Evolutionary conservation across 2,329 filamentous ascomycete genomes (phyloP), one percentile per base, ranked within the genome.

Genomic region (Colletotrichum musae): DNA sequence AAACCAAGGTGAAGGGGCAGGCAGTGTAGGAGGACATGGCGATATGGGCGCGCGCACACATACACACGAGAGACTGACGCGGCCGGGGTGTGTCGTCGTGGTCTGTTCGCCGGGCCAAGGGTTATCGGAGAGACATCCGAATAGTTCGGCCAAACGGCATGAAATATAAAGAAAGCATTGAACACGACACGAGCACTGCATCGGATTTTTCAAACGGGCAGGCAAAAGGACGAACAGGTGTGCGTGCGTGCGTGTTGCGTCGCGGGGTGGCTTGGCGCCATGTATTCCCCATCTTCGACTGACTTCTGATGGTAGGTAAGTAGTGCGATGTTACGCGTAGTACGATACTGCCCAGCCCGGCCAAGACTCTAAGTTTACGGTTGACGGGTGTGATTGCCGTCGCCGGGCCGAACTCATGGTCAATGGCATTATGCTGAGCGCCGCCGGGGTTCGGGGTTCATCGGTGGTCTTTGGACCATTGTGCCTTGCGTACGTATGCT

Each of bases 101-200:
- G 41, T 43, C 41, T 48, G n/a, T 48, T 12, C 45, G 45, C 18
- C 45, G 45, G 45, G 18, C 16, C 18, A 48, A 18, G 15, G n/a
- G n/a, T 18, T 48, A 3, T 48, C n/a, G 13, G n/a, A 48, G n/a
- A 18, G 15, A 4, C 56, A 48, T 58, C 56, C 56, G 43, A 58
- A 58, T n/a, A 39, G 39, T 50, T 10, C 15, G 5, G 36, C 24
- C 36, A 57, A 58, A 43, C 21, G 41, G 24, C 21, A 58, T 32
- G 45, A 16, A 45, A 32, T 10, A 51, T 41, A 16, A 41, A 6
- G 21, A 51, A 39, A 59, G 60, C 61, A 48, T 58, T 57, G 58
- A 54, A 48, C 60, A 64, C 53, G 15, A n/a, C 28, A 58, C 53
- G 52, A 24, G 52, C 58, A 54, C 28, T 68, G 54, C 65, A 65